phyloP scores from a whole-genome alignment of 169 alveolate species.

The Plasmodium reichenowi region DNA sequence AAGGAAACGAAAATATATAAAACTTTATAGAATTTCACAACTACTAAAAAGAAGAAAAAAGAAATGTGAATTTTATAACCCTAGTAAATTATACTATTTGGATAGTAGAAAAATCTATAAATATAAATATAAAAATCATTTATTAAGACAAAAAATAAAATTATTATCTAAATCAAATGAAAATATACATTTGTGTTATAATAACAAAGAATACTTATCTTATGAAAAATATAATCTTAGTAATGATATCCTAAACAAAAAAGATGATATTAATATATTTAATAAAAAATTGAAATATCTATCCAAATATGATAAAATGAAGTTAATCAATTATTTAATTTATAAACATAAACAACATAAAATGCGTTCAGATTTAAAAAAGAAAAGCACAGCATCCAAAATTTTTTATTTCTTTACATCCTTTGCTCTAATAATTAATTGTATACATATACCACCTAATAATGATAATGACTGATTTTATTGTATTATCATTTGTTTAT shows the following conservation, averaged over 20 bases:
- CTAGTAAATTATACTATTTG: constrained; percentile 36
- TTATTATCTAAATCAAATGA: constrained; percentile 13
- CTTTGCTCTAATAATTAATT: constrained; percentile 68
- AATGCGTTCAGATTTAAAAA: constrained; percentile 40
- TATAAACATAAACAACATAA: constrained; percentile 52
- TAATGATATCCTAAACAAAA: background rate
- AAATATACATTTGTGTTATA: constrained; percentile 41
- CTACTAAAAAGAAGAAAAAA: constrained; percentile 3
- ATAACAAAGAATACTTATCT: constrained; percentile 20
- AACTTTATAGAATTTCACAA: background rate
- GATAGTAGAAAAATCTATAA: constrained; percentile 33
- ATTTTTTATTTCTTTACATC: constrained; percentile 64
- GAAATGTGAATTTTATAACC: constrained; percentile 21
- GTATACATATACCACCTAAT: constrained; percentile 68
- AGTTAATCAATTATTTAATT: constrained; percentile 48
- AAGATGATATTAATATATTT: constrained; percentile 1
- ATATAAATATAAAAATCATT: constrained; percentile 34
- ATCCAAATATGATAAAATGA: constrained; percentile 27
- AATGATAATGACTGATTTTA: constrained; percentile 61
- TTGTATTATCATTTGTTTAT: no score
- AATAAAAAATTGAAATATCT: constrained; percentile 5
- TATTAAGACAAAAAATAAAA: constrained; percentile 41
- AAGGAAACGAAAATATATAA: constrained; percentile 4
- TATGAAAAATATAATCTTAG: constrained; percentile 2
- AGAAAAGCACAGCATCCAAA: constrained; percentile 68